phyloP scores from a whole-genome alignment of 805 yeast species.

The Kazachstania kunashirensis region DNA sequence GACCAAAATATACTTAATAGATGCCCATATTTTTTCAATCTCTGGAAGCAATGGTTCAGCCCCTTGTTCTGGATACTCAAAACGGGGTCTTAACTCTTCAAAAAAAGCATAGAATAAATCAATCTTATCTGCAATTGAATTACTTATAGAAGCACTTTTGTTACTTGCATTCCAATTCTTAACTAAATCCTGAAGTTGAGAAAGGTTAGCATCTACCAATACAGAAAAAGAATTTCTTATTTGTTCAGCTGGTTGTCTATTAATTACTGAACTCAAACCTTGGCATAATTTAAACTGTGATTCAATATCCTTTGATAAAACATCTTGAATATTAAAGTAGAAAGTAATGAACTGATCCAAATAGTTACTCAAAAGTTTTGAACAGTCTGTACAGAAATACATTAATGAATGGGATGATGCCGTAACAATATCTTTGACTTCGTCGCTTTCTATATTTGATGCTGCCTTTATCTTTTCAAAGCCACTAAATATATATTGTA shows the following conservation, averaged over 20 bases:
- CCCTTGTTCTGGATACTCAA: constrained; percentile 24
- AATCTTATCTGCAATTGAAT: constrained; percentile 58
- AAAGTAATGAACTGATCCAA: constrained; percentile 68
- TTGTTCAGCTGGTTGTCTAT: constrained; percentile 45
- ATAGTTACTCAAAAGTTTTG: constrained; percentile 50
- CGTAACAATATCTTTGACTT: constrained; percentile 41
- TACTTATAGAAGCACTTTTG: constrained; percentile 27
- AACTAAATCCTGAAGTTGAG: constrained; percentile 16
- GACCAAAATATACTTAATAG: constrained; percentile 16
- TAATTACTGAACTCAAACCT: constrained; percentile 78
- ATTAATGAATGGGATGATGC: constrained; percentile 92
- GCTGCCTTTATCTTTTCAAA: constrained; percentile 32
- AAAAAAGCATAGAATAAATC: constrained; percentile 36
- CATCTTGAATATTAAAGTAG: constrained; percentile 46
- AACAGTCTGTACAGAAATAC: constrained; percentile 91
- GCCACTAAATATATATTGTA: constrained; percentile 75
- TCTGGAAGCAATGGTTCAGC: constrained; percentile 24
- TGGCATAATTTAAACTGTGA: constrained; percentile 75
- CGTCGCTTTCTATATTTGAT: constrained; percentile 11
- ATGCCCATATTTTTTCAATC: constrained; percentile 22
- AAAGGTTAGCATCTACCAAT: constrained; percentile 48
- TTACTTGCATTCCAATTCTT: constrained; percentile 18
- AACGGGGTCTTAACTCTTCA: constrained; percentile 26
- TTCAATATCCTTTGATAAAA: constrained; percentile 43
- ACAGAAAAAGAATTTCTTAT: constrained; percentile 54